Evolutionary conservation across 768 basidiomycete genomes (phyloP), one percentile per base, ranked within the genome.

Genomic region (Tylopilus intermedius): DNA sequence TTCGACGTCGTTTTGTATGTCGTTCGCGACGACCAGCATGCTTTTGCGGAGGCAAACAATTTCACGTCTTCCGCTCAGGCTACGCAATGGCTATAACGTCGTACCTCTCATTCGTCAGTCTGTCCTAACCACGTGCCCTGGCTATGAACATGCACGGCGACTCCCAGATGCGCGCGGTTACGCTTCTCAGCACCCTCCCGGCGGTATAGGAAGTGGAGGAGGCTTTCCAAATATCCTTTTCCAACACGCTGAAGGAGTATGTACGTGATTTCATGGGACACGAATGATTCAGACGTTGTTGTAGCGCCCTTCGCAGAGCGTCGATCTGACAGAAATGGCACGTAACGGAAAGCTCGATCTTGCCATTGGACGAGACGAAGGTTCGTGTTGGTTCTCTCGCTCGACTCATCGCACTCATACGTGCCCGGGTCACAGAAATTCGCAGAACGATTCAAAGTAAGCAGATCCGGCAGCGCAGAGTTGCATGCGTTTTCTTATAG

Each of bases 371-470:
- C 73, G 90, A 62, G 90, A 92, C 55, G 89, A 92, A 72, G 89
- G 88, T 79, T 3, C 24, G 56, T 48, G 18, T 30, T 7, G 2
- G 29, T 32, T 38, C 18, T 35, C 14, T 56, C 43, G 4, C 4
- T 2, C 26, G 14, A 30, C 22, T 13, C 8, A 15, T 38, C 24
- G 2, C 24, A 24, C 24, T 5, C 29, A 56, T 30, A 10, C 37
- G 24, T 13, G 15, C 9, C 30, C 9, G 30, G 22, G n/a, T 56
- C 13, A 15, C 63, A 78, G 92, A 95, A 72, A 95, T 95, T 56
- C 80, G 90, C 9, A 76, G 93, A 45, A 94, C 92, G 1, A 86
- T 95, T 53, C 93, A 95, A 71, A 94, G 90, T 89, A 58, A 69
- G 84, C 68, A 5, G 2, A 4, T 21, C 8, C 40, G n/a, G 9